Evolutionary conservation across 1,139 yeast genomes (phyloP).

Genomic region (Barnettozyma hawaiiensis): DNA sequence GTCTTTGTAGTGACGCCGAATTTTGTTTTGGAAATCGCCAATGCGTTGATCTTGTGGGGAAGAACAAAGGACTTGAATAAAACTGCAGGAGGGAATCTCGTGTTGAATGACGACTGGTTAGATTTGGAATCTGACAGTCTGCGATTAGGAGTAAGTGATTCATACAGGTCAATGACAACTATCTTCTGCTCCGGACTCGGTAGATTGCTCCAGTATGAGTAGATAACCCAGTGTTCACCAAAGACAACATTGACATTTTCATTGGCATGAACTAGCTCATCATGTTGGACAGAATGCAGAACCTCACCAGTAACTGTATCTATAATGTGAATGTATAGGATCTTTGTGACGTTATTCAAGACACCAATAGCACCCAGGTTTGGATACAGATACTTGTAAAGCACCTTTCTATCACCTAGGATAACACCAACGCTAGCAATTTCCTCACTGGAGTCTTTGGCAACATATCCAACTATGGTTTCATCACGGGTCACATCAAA

Average conservation of each 20-base stretch:
- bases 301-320: constrained; percentile 69
- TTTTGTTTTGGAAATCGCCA: constrained; percentile 58
- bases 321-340: constrained; percentile 45
- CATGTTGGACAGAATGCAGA: constrained; percentile 43
- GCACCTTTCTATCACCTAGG: constrained; percentile 63
- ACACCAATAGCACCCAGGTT: constrained; percentile 56
- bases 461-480: constrained; percentile 34
- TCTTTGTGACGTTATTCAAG: constrained; percentile 28
- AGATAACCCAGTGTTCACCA: constrained; percentile 84
- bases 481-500: constrained; percentile 27
- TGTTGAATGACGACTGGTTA: constrained; percentile 33
- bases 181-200: constrained; percentile 49
- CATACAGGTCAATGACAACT: constrained; percentile 74
- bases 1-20: constrained; percentile 74
- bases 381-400: constrained; percentile 82
- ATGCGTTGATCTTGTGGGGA: constrained; percentile 48
- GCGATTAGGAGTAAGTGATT: constrained; percentile 47
- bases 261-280: constrained; percentile 31
- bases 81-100: constrained; percentile 39
- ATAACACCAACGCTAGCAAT: constrained; percentile 68
- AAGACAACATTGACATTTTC: constrained; percentile 49
- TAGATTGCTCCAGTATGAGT: constrained; percentile 50
- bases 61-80: constrained; percentile 52
- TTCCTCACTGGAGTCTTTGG: constrained; percentile 38
- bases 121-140: constrained; percentile 28